Evolutionary conservation across 2,329 filamentous ascomycete genomes (phyloP), one percentile per base, ranked within the genome.

Genomic region (Fusarium marasasianum): DNA sequence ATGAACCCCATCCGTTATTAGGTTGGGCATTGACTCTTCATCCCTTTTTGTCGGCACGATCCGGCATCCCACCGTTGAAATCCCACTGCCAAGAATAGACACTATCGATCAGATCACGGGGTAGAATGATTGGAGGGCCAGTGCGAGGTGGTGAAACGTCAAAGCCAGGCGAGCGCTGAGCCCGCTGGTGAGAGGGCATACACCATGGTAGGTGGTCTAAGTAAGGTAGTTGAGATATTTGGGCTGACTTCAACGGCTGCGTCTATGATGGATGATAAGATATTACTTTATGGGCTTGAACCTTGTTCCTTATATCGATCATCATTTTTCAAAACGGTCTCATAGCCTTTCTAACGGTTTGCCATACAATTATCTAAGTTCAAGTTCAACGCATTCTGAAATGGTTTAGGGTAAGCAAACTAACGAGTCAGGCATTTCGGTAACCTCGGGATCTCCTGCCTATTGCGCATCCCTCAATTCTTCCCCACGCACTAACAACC

Each of bases 381-480:
- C 14, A 29, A 22, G 20, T 17, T 31, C 9, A 6, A 5, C 10
- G 15, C 2, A 31, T 3, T 14, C 20, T 10, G 3, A 20, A 20
- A 4, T 11, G 29, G 26, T 24, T 3, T 9, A 68, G 54, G 55
- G 47, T 50, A 63, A 9, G 15, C n/a, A 18, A 14, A 4, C 26
- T 18, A n/a, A 7, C 17, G 5, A 26, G 50, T 29, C 31, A 50
- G 18, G 37, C 26, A 69, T 29, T 24, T 15, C 1, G 31, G 35
- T 11, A 37, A 51, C 41, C n/a, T 72, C 71, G 71, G 71, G 43
- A 62, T 74, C 47, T 60, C 72, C 44, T 74, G 17, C 72, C 72
- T 24, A 8, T 57, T 69, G 22, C 13, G 37, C 41, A 13, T 2
- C 31, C 48, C 71, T 24, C 12, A 43, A 18, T 9, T 22, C 29